Base-by-base conservation (phyloP, 768 basidiomycete species). In the Coprinopsis marcescibilis region DNA sequence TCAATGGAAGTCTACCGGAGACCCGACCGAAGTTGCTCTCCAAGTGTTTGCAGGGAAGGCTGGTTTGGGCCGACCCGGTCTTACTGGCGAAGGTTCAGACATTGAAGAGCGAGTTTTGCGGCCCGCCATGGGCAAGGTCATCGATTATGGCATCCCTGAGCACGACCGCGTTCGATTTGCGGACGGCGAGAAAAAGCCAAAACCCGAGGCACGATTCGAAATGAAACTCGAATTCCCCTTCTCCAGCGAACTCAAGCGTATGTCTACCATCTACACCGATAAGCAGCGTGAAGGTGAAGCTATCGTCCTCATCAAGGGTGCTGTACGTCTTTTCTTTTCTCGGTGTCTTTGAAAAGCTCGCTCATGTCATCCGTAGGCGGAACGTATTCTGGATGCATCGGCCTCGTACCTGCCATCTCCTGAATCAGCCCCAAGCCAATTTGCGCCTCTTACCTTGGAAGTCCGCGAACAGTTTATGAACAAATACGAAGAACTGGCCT, bases 21-120 rank as follows among this genome's bases (percentile, higher is more conserved):
- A 78, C 51, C 75, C 77, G 2, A 78, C 77, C 1, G 76, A 78
- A 53, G 69, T 77, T n/a, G 76, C 76, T 3, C 67, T 78, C 3
- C 76, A 77, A 53, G 75, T 77, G 17, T 75, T 77, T 46, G 75
- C 76, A 1, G 67, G 69, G 41, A 75, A 73, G 48, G 64, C 77
- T 36, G 67, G 68, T 1, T 65, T 70, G 35, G 75, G 76, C 6
- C 60, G 64, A 15, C 51, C 62, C 14, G 54, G 48, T 14, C 52
- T 70, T 7, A 59, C 62, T 5, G 23, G 45, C 10, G 62, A 66
- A 45, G 48, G 52, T 10, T 46, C 55, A 14, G 57, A 60, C 3
- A 25, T 38, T 20, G 52, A 56, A 37, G 53, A 54, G 25, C 34
- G 40, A 10, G 46, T 23, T 21, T 45, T 49, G 4, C 54, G 56